A percentile compares a stretch with the other conserved stretches of the same genome.
Evolutionary conservation across 176 grass and related monocot species (phyloP).

Genomic region (Guadua angustifolia): DNA sequence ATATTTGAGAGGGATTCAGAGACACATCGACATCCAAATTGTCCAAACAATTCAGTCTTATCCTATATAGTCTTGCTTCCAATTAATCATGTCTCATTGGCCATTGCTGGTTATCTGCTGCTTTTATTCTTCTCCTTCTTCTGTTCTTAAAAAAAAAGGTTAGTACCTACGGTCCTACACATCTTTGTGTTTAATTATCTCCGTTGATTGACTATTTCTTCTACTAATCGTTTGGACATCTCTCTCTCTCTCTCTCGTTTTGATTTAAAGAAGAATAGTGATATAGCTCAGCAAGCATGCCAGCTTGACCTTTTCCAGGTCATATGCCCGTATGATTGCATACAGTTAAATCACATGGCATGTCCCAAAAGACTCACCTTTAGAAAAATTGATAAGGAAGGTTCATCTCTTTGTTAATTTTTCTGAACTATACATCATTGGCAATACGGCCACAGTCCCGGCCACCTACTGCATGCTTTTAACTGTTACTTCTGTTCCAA

Average conservation of each 20-base stretch:
- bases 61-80: neutral
- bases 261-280: neutral
- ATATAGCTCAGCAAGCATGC: neutral
- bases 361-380: neutral
- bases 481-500: neutral
- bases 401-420: neutral
- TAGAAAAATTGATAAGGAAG: neutral
- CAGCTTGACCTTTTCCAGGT: neutral
- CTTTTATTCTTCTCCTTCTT: too few species aligned
- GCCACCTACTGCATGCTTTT: neutral
- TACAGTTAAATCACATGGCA: slow-evolving; percentile 10
- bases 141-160: too few species aligned
- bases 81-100: neutral
- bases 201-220: neutral
- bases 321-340: neutral
- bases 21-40: slow-evolving; percentile 5
- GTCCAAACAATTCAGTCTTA: neutral
- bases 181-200: too few species aligned
- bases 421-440: neutral
- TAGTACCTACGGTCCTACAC: too few species aligned
- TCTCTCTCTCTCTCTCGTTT: neutral
- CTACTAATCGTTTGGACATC: too few species aligned
- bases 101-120: too few species aligned
- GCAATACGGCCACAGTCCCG: neutral
- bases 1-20: neutral